Evolutionary conservation across 257 asterid genomes (phyloP), one percentile per base, ranked within the genome.

Genomic region (Forsythia suspensa): DNA sequence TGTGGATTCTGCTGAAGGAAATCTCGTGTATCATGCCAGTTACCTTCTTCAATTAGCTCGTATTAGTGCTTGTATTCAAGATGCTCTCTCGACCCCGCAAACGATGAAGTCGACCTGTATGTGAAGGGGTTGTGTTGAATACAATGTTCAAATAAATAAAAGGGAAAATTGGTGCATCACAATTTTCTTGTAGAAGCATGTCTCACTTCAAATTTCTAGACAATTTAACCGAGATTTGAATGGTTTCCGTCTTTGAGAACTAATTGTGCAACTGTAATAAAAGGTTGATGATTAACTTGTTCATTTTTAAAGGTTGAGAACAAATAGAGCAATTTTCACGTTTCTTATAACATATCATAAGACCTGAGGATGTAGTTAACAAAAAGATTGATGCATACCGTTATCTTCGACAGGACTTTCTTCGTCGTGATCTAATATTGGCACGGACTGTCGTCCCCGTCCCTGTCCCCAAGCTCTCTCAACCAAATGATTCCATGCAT

Each of bases 401-500:
- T 66, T 74, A 18, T 77, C 86, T 10, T 44, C 72, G 2, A 34
- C 8, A 2, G 3, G 77, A 20, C 7, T 21, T 61, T 66, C 77
- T 3, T 81, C 76, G 5, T 61, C 85, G 11, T 61, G 75, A 71
- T 77, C 80, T 0, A 21, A 57, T 4, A 24, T 21, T 6, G 44
- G 44, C 10, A 39, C 55, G 2, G 39, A 8, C 0, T 5, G 20
- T 0, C 41, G 84, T 63, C 11, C 11, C 67, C n/a, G n/a, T n/a
- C n/a, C n/a, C n/a, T 7, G 18, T 8, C 29, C 72, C 81, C 37
- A 16, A 16, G 48, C 52, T 61, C 85, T 81, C 73, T 82, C 85
- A 34, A 83, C 87, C 61, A 86, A 81, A 76, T 75, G 88, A 73
- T 59, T 21, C 91, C 89, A 87, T 39, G 85, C 87, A 48, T 74